phyloP scores from a whole-genome alignment of 306 rosid species.

The Vigna trinervia region DNA sequence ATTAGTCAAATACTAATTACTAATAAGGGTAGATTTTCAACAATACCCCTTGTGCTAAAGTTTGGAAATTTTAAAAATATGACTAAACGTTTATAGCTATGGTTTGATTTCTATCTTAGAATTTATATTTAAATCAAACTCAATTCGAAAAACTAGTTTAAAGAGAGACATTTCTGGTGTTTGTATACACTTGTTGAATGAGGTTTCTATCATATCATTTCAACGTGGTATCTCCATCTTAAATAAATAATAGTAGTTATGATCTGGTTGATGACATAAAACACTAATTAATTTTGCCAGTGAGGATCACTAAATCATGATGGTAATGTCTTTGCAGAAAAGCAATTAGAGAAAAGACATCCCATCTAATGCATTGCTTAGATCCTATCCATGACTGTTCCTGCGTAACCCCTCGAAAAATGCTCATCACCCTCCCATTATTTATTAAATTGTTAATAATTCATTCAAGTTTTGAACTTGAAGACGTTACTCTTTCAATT shows the following conservation, averaged over 20 bases:
- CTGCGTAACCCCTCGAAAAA: constrained; percentile 73
- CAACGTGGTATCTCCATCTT: not conserved
- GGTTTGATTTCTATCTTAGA: too few species aligned
- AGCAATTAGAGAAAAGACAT: constrained; percentile 69
- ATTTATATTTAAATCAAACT: too few species aligned
- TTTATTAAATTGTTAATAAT: constrained; percentile 15
- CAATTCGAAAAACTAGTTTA: not conserved
- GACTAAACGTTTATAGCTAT: too few species aligned
- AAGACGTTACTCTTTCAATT: constrained; percentile 5
- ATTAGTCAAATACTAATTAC: too few species aligned
- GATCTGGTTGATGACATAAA: constrained; percentile 26
- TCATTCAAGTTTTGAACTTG: constrained; percentile 12
- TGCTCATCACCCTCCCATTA: constrained; percentile 67
- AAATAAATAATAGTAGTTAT: constrained; percentile 21
- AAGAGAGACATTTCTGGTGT: not conserved
- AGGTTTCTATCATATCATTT: too few species aligned
- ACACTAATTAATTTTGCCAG: constrained; percentile 23
- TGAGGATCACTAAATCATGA: constrained; percentile 37
- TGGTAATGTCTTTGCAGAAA: constrained; percentile 57
- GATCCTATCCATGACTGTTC: constrained; percentile 67
- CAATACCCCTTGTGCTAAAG: too few species aligned
- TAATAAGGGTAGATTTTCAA: too few species aligned
- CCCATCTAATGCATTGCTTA: constrained; percentile 65
- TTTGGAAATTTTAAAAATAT: too few species aligned
- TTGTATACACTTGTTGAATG: not conserved